Percentiles rank a stretch among this genome's conserved stretches.
phyloP scores from a whole-genome alignment of 2,329 filamentous ascomycete species.

The Bipolaris victoriae region DNA sequence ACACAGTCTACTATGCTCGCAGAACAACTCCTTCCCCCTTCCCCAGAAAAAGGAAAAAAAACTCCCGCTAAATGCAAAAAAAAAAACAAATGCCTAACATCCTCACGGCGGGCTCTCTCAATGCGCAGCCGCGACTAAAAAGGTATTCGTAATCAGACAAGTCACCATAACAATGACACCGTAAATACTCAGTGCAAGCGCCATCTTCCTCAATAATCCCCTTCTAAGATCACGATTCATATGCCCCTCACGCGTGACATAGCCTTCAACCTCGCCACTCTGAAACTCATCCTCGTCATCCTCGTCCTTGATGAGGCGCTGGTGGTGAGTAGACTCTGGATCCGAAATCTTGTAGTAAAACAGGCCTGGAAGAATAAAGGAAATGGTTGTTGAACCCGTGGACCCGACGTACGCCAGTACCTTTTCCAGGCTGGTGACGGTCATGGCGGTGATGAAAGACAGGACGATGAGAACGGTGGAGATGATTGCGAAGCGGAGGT shows the following conservation, averaged over 20 bases:
- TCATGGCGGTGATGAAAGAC: constrained; percentile 88
- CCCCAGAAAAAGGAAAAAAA: neutral
- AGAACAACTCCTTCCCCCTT: too few species aligned
- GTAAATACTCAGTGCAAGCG: constrained; percentile 79
- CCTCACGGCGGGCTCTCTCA: constrained; percentile 39
- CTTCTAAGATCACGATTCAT: constrained; percentile 68
- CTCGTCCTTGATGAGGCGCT: constrained; percentile 86
- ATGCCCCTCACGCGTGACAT: constrained; percentile 53
- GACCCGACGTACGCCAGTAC: constrained; percentile 95
- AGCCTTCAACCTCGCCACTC: constrained; percentile 59
- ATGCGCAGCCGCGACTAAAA: constrained; percentile 70
- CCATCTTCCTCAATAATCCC: constrained; percentile 70
- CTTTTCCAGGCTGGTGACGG: constrained; percentile 84
- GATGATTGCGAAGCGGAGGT: constrained; percentile 85
- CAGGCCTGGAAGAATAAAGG: constrained; percentile 91
- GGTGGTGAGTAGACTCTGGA: constrained; percentile 84
- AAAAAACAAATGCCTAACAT: neutral
- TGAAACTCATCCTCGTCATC: constrained; percentile 76
- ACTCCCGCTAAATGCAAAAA: constrained; percentile 14
- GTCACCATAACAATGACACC: constrained; percentile 87
- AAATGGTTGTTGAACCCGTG: constrained; percentile 93
- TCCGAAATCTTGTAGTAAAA: constrained; percentile 99
- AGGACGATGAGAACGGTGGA: constrained; percentile 84
- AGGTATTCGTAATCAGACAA: constrained; percentile 83
- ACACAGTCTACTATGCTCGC: neutral